Evolutionary conservation across 2,329 filamentous ascomycete genomes (phyloP).

Genomic region (Orbilia blumenaviensis): DNA sequence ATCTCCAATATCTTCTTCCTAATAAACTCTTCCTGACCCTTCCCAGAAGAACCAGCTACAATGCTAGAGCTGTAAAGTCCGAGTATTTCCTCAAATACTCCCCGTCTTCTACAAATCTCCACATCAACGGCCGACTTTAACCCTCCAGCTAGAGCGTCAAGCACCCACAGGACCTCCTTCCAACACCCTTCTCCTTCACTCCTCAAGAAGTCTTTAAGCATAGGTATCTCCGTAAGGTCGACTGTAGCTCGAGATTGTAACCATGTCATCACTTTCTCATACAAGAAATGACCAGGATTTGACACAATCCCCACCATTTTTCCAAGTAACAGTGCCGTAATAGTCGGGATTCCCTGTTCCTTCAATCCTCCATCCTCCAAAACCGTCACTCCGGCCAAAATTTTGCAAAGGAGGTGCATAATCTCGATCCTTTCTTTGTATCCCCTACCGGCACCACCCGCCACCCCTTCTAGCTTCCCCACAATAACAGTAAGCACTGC

Average conservation of each 20-base stretch:
- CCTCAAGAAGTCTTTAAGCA: constrained; percentile 52
- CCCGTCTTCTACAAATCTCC: constrained; percentile 28
- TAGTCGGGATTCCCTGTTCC: constrained; percentile 54
- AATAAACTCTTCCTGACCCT: constrained; percentile 12
- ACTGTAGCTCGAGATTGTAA: constrained; percentile 54
- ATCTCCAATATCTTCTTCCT: constrained; percentile 56
- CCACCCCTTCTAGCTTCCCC: constrained; percentile 53
- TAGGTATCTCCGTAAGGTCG: constrained; percentile 56
- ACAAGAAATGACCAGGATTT: constrained; percentile 56
- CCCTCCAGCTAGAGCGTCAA: constrained; percentile 53
- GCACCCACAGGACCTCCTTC: constrained; percentile 56
- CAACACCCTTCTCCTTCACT: constrained; percentile 54
- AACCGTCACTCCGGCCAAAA: constrained; percentile 54
- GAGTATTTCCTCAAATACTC: constrained; percentile 41
- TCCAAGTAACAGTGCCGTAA: constrained; percentile 55
- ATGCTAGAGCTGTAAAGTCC: constrained; percentile 5
- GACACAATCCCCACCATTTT: constrained; percentile 52
- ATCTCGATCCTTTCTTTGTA: constrained; percentile 56
- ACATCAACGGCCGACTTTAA: constrained; percentile 51
- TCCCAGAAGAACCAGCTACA: neutral
- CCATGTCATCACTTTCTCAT: constrained; percentile 56
- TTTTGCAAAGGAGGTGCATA: constrained; percentile 54
- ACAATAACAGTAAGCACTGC: constrained; percentile 52
- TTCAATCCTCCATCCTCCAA: constrained; percentile 21
- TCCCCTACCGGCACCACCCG: neutral